phyloP scores from a whole-genome alignment of 768 basidiomycete genomes.

The Chalciporus piperatus region DNA sequence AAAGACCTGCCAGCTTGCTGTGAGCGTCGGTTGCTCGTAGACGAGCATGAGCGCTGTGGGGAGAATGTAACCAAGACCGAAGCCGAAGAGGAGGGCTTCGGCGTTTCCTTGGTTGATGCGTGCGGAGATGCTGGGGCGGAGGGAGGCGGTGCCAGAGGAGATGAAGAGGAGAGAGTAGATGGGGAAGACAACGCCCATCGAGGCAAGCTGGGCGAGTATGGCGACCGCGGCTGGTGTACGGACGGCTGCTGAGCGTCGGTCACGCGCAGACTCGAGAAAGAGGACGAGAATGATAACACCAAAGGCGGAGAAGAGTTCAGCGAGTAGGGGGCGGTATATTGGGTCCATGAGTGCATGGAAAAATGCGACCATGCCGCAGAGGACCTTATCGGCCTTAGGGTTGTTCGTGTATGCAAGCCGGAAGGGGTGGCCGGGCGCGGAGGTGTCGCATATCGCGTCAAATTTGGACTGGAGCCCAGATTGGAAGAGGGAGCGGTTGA shows the following conservation, averaged over 20 bases:
- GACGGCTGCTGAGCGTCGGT: conserved; percentile 34
- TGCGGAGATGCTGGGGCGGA: conserved; percentile 18
- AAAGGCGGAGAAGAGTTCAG: conserved; percentile 8
- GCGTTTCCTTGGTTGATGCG: conserved; percentile 44
- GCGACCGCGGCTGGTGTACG: conserved; percentile 42
- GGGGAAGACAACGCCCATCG: conserved; percentile 44
- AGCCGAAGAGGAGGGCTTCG: conserved; percentile 50
- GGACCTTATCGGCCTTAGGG: conserved; percentile 31
- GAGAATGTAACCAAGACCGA: conserved; percentile 44
- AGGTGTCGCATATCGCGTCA: conserved; percentile 33
- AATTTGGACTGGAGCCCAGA: conserved; percentile 18
- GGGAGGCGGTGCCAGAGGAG: conserved; percentile 32
- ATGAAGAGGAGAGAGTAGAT: conserved; percentile 49
- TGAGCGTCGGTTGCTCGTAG: conserved; percentile 40
- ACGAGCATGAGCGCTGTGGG: conserved; percentile 46
- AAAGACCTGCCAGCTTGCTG: conserved; percentile 54
- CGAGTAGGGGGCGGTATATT: conserved; percentile 14
- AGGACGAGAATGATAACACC: conserved; percentile 35
- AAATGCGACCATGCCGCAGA: conserved; percentile 47
- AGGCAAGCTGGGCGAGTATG: conserved; percentile 39
- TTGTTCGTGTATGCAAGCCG: conserved; percentile 41
- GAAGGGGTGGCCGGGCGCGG: conserved; percentile 25
- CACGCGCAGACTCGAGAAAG: conserved; percentile 44
- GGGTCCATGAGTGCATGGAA: conserved; percentile 37
- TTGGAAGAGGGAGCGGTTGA: conserved; percentile 12